Evolutionary conservation across 129 eudicot genomes (phyloP), one percentile per base, ranked within the genome.

Genomic region (Flaveria robusta): DNA sequence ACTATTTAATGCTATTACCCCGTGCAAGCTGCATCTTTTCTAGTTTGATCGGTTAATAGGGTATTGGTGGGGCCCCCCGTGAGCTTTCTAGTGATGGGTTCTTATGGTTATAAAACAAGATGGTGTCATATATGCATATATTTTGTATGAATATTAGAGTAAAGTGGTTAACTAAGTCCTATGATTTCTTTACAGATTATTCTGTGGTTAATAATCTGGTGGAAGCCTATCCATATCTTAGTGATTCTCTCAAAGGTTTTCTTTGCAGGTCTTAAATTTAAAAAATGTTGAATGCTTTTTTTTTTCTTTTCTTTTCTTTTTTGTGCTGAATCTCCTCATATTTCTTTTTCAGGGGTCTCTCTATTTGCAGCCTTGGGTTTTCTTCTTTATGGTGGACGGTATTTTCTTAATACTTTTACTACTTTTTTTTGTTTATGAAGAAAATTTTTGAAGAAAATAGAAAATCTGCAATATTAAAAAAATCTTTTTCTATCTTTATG

Each of bases 351-450:
- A 92, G 98, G 89, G 69, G 89, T 93, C 34, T 90, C 92, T 83
- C 77, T 93, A 66, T 82, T 90, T 83, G 97, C 95, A 60, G 95
- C 97, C 70, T 74, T 90, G 64, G 98, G 92, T 2, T 93, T 93
- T 84, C 97, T 93, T 78, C 80, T 88, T 14, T 93, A 90, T 78
- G 98, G 98, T 52, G 98, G 98, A 85, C 88, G 97, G 97, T 92
- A 86, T 10, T 20, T 66, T 60, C 3, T 34, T 46, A 10, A 1
- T 22, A 68, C 18, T 22, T 43, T 13, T 0, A 2, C 7, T 2
- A 63, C 9, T 29, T 4, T 56, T 8, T 24, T 71, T 29, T 12
- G 29, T 64, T 64, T 34, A 2, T 19, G n/a, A 13, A 34, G 47
- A 64, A 16, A 16, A 16, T 6, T 26, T 66, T 1, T n/a, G n/a